Evolutionary conservation across 2,329 filamentous ascomycete species (phyloP), one percentile per base, ranked within the genome.

Genomic region (Emmonsiellopsis sp.): DNA sequence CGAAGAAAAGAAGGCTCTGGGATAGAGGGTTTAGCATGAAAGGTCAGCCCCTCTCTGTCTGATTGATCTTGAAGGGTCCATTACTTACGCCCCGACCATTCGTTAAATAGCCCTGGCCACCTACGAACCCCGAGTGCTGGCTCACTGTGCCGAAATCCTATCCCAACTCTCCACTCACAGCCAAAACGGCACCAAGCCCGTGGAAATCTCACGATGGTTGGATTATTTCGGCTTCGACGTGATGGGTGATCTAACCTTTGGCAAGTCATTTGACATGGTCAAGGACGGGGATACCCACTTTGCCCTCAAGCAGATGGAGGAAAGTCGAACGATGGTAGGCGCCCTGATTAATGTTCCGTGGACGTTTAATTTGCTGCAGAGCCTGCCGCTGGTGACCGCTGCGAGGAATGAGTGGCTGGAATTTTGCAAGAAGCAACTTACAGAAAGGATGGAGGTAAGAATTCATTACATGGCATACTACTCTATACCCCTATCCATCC

Each of bases 221-320:
- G 59, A 61, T 32, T 65, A 59, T 51, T 61, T 59, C 54, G 56
- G 52, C 20, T 62, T 65, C 26, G 63, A 65, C 38, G 60, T 69
- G 38, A 72, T 73, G 63, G 68, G 69, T 2, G 66, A 71, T 31
- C 58, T 73, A 11, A 59, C 65, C 3, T 67, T 73, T 50, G 63
- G 66, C 20, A 65, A 67, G 53, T 64, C 67, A 0, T 73, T 73
- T 52, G 58, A 63, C 26, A 70, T 71, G 66, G 57, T 71, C 7
- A 49, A 42, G 5, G 55, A 56, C 11, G 60, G 58, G 2, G 50
- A 58, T 37, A 57, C 61, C 10, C 47, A 56, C 13, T 60, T 59
- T 38, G 55, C 63, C 37, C 51, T 62, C n/a, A 59, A 52, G 9
- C 55, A 51, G 2, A 11, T 65, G 4, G 58, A 59, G 15, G 46